Evolutionary conservation across 805 yeast genomes (phyloP), one percentile per base, ranked within the genome.

Genomic region (Spathaspora passalidarum): DNA sequence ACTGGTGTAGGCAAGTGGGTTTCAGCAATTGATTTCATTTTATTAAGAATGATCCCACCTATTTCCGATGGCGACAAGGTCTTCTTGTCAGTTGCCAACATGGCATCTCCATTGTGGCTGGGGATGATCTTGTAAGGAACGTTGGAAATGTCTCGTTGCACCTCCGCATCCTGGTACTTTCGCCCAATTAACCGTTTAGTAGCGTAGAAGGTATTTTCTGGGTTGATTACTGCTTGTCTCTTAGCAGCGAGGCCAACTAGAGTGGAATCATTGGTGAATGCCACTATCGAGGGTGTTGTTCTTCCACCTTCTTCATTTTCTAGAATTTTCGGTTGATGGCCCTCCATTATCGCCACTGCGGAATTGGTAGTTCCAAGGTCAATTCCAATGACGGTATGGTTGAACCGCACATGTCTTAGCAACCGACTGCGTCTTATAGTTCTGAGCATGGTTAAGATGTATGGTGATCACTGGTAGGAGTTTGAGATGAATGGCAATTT

Each of bases 351-450:
- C 9, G 95, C 95, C 25, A 86, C 92, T 2, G 94, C 95, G 38
- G 92, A 85, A 66, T 87, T 87, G 38, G 96, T 87, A 18, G 96
- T 87, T 21, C 96, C 96, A 46, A 87, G 65, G 64, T 87, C 96
- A 51, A 87, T 86, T 47, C 96, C 96, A 42, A 85, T 79, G 4
- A 85, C 89, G 11, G 59, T 49, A 43, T 59, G 65, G 26, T 56
- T 58, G 46, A 47, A 45, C 4, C 64, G 16, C 19, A n/a, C 23
- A 36, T 20, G 19, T 34, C 21, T 32, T 32, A 17, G 11, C 18
- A n/a, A 16, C 14, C 3, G 5, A n/a, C 5, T 11, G 7, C n/a
- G 13, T 29, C 34, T 29, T 29, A 29, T 7, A 29, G 34, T 29
- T 29, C 34, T 29, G 4, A 29, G 17, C 34, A 29, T 29, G 3